These are phyloP conservation scores for Globisporangium perplexum DNA, from an alignment of 352 stramenopile genomes.

Conservation along the genomic window DNA sequence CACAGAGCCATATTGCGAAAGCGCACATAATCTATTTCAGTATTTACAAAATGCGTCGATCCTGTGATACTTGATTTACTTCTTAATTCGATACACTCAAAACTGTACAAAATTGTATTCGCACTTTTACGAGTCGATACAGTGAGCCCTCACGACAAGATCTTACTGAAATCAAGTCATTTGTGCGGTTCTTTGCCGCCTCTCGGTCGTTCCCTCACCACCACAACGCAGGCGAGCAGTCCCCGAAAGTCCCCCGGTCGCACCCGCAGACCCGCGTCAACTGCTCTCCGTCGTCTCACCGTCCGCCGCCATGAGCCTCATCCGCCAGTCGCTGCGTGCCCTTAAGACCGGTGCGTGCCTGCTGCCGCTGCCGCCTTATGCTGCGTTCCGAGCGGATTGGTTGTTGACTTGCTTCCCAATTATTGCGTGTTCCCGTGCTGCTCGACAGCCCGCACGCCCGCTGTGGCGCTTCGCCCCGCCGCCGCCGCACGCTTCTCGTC, in stretches of 20 bases:
- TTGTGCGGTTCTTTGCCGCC: too few species aligned
- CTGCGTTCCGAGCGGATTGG: constrained; percentile 5
- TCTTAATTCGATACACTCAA: too few species aligned
- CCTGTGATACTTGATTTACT: too few species aligned
- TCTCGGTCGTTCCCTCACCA: too few species aligned
- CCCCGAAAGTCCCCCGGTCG: constrained; percentile 29
- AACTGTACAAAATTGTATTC: too few species aligned
- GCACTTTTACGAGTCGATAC: too few species aligned
- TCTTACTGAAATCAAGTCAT: too few species aligned
- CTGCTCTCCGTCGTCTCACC: not conserved
- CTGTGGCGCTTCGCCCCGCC: constrained; percentile 34
- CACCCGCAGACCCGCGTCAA: constrained; percentile 8
- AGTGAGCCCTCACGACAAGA: too few species aligned
- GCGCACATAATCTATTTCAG: too few species aligned
- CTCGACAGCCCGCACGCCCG: constrained; percentile 40
- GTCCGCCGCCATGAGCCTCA: constrained; percentile 58
- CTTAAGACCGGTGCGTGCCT: constrained; percentile 67
- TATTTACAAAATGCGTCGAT: too few species aligned
- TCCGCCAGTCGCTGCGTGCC: constrained; percentile 72
- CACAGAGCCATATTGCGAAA: not conserved
- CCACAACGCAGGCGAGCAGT: too few species aligned
- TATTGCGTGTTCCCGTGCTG: not conserved
- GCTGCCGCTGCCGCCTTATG: not conserved
- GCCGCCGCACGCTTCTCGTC: constrained; percentile 47
- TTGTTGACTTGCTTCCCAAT: constrained; percentile 10